These are phyloP conservation scores for Lophiotrema nucula DNA, from an alignment of 495 filamentous ascomycete genomes.

Conservation along the genomic window DNA sequence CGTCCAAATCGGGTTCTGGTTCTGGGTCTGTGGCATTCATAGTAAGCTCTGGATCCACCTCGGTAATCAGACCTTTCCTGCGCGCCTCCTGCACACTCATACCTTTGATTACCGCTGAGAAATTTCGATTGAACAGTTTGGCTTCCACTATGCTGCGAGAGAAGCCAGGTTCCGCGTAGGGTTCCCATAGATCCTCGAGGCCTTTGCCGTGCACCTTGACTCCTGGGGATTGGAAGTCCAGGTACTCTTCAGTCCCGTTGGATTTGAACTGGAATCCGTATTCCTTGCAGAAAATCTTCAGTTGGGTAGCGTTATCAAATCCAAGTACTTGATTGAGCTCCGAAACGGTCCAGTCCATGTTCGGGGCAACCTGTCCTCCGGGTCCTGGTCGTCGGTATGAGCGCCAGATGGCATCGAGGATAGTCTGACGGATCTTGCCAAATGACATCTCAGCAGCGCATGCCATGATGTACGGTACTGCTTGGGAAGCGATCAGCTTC, in stretches of 20 bases:
- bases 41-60: no score
- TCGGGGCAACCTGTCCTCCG: no score
- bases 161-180: no score
- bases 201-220: no score
- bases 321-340: constrained; percentile 64
- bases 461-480: constrained; percentile 85
- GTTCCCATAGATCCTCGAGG: no score
- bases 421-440: constrained; percentile 70
- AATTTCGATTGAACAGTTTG: constrained; percentile 20
- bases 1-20: no score
- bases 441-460: constrained; percentile 93
- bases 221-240: no score
- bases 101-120: constrained; percentile 25
- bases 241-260: no score
- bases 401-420: no score
- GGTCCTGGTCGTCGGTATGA: no score
- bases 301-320: constrained; percentile 73
- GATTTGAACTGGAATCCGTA: no score
- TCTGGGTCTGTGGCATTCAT: no score
- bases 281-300: constrained; percentile 65
- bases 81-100: constrained; percentile 21
- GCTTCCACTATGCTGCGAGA: constrained; percentile 27
- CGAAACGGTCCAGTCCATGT: constrained; percentile 68
- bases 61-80: constrained; percentile 15
- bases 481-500: constrained; percentile 63